phyloP scores from a whole-genome alignment of 345 rosid species.

The Trapa bicornis region DNA sequence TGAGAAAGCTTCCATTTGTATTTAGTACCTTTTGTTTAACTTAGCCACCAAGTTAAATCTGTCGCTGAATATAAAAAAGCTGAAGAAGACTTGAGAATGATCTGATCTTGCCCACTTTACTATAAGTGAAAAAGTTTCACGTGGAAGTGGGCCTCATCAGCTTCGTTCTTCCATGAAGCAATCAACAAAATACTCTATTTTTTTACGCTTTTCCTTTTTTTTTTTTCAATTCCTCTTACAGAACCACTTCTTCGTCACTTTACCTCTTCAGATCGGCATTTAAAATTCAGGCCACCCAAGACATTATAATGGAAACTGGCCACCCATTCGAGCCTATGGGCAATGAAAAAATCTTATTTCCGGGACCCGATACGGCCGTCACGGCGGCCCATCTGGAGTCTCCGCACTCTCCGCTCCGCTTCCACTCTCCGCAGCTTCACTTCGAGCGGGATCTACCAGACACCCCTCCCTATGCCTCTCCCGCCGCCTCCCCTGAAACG shows the following conservation, averaged over 20 bases:
- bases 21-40: neutral
- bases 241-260: conserved; percentile 1
- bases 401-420: conserved; percentile 67
- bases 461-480: conserved; percentile 49
- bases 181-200: neutral
- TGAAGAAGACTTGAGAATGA: neutral
- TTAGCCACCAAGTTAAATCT: neutral
- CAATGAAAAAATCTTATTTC: conserved; percentile 48
- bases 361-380: conserved; percentile 35
- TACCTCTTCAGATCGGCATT: neutral
- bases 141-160: neutral
- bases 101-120: neutral
- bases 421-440: conserved; percentile 47
- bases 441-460: conserved; percentile 57
- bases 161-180: neutral
- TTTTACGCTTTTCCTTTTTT: conserved; percentile 1
- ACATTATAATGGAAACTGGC: conserved; percentile 11
- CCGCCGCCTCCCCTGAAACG: conserved; percentile 40
- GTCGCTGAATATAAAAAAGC: neutral
- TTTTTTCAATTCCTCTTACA: neutral
- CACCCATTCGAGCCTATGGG: neutral
- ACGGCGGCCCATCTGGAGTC: conserved; percentile 30
- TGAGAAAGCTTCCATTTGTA: neutral
- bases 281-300: conserved; percentile 5
- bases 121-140: neutral